Evolutionary conservation across 371 early-diverging fungal species (phyloP), one percentile per base, ranked within the genome.

Genomic region (Rhizomucor pusillus): DNA sequence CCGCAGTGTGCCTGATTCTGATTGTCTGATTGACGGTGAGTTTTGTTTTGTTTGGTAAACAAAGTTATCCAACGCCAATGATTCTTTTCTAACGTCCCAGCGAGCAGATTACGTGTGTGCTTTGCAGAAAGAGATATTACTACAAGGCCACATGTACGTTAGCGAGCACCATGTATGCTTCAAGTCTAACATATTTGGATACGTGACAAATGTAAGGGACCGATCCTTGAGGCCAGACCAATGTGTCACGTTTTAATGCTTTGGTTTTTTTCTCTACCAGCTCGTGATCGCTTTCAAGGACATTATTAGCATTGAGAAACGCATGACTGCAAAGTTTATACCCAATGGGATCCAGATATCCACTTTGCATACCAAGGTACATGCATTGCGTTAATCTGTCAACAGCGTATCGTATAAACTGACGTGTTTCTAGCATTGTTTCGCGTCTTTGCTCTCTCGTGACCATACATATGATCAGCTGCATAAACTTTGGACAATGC

Each of bases 101-200:
- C 29, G 3, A 14, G n/a, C 58, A 88, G 95, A 90, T 69, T 96
- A 88, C 65, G 87, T 88, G 0, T 93, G 94, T 61, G 95, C 95
- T 14, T 75, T 95, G 25, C 96, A 96, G 63, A 91, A 90, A 43
- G 97, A 96, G 49, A 93, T 97, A 20, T 71, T 91, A 11, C 82
- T 96, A 2, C 98, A 97, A 59, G 98, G 97, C 1, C 80, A 92
- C 20, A 66, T 96, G 55, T 97, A 90, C 67, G 67, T 96, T 53
- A 91, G 93, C 11, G 89, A 91, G 55, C 80, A 87, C 63, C 83
- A 90, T 49, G 65, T 97, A 7, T 93, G 94, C 67, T 97, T 97
- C 65, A 86, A 96, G 65, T 90, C 96, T 50, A 95, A 93, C 64
- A 95, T 97, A 52, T 90, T 97, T 72, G 95, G 98, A 14, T 96